These are phyloP conservation scores for Hyaloscypha variabilis DNA, from an alignment of 495 filamentous ascomycete genomes.

Conservation along the genomic window DNA sequence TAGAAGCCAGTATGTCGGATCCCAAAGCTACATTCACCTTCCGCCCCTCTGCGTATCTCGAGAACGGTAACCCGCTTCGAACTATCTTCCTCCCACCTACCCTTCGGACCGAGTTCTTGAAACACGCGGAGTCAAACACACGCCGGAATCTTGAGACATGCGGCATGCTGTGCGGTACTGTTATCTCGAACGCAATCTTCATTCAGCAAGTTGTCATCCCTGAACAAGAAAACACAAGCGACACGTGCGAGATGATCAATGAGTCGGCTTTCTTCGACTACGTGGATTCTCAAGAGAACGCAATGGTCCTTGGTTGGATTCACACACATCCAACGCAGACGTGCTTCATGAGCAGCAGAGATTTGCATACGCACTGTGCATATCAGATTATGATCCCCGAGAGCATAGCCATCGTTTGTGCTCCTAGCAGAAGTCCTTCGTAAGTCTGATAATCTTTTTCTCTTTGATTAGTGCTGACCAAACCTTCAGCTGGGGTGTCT, in stretches of 20 bases:
- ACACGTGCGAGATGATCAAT: constrained; percentile 93
- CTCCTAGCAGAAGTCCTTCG: constrained; percentile 76
- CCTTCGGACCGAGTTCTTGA: constrained; percentile 73
- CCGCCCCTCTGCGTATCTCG: constrained; percentile 82
- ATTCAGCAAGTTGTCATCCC: constrained; percentile 87
- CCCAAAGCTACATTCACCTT: constrained; percentile 62
- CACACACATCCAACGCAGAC: constrained; percentile 96
- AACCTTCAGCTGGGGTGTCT: constrained; percentile 79
- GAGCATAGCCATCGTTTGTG: constrained; percentile 95
- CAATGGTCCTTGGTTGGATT: constrained; percentile 95
- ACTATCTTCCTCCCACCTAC: constrained; percentile 82
- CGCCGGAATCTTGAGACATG: constrained; percentile 85
- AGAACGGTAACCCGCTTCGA: constrained; percentile 83
- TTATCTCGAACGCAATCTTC: constrained; percentile 92
- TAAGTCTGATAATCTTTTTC: constrained; percentile 44
- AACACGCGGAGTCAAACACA: constrained; percentile 75
- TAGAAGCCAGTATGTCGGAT: constrained; percentile 27
- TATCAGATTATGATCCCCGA: constrained; percentile 95
- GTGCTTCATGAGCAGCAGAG: constrained; percentile 95
- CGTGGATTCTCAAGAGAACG: constrained; percentile 72
- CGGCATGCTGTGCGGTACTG: constrained; percentile 87
- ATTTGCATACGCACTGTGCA: constrained; percentile 88
- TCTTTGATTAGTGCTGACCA: constrained; percentile 16
- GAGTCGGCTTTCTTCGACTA: constrained; percentile 84
- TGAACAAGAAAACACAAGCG: constrained; percentile 83